A percentile compares a stretch with the other conserved stretches of the same genome.
Evolutionary conservation across 2,329 filamentous ascomycete species (phyloP).

Genomic region (Drechmeria coniospora): DNA sequence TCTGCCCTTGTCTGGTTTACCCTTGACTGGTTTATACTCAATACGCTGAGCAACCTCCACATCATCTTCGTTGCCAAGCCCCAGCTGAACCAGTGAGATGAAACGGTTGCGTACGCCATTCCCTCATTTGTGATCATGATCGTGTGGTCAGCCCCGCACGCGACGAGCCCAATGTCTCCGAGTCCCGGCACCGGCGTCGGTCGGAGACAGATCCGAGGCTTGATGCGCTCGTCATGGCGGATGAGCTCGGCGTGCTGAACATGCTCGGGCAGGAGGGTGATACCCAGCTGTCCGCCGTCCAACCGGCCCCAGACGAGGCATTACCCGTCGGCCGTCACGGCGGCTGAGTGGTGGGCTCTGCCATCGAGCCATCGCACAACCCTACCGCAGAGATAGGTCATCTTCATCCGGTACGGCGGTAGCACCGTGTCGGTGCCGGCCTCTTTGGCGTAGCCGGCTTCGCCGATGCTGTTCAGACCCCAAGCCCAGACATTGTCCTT

Average conservation of each 20-base stretch:
- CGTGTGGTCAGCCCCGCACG: constrained; percentile 50
- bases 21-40: constrained; percentile 62
- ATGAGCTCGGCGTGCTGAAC: constrained; percentile 30
- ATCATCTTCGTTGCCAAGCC: constrained; percentile 54
- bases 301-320: constrained; percentile 40
- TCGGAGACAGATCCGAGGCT: constrained; percentile 44
- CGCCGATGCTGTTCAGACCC: constrained; percentile 69
- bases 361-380: constrained; percentile 49
- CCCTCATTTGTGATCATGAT: constrained; percentile 50
- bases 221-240: constrained; percentile 37
- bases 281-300: constrained; percentile 32
- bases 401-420: constrained; percentile 44
- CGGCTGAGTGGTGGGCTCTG: constrained; percentile 52
- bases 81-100: constrained; percentile 54
- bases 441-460: constrained; percentile 41
- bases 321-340: constrained; percentile 30
- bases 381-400: constrained; percentile 43
- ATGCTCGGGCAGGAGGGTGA: constrained; percentile 31
- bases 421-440: constrained; percentile 31
- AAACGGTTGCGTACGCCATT: constrained; percentile 56
- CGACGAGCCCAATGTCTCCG: constrained; percentile 27
- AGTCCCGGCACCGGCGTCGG: constrained; percentile 41
- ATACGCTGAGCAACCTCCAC: constrained; percentile 55
- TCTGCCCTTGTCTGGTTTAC: constrained; percentile 47
- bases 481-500: constrained; percentile 55